A percentile compares a stretch with the other conserved stretches of the same genome.
phyloP scores from a whole-genome alignment of 2,329 filamentous ascomycete genomes.

The Arthrinium puccinioides region DNA sequence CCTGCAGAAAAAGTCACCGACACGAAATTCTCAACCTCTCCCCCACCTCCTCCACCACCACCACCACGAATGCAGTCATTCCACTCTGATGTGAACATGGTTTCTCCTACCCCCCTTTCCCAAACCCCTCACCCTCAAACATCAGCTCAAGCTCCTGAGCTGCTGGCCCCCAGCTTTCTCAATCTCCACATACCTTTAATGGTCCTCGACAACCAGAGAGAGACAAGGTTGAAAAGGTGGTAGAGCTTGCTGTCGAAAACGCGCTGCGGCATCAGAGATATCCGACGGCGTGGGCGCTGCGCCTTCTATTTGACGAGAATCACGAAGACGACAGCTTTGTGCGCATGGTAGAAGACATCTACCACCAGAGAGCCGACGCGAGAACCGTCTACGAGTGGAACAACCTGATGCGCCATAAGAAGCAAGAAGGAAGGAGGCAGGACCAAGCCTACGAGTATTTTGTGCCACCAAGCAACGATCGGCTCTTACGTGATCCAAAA shows the following conservation, averaged over 20 bases:
- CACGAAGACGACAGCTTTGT: slow-evolving; percentile 44
- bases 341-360: slow-evolving; percentile 50
- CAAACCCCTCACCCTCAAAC: too few species aligned
- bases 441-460: slow-evolving; percentile 48
- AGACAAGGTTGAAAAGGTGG: slow-evolving; percentile 41
- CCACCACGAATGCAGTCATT: too few species aligned
- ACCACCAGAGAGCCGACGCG: slow-evolving; percentile 46
- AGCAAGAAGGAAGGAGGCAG: slow-evolving; percentile 48
- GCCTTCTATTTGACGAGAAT: slow-evolving; percentile 53
- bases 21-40: too few species aligned
- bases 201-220: slow-evolving; percentile 24
- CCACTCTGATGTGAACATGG: too few species aligned
- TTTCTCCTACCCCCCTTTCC: too few species aligned
- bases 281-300: slow-evolving; percentile 55
- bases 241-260: slow-evolving; percentile 51
- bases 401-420: slow-evolving; percentile 43
- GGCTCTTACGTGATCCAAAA: slow-evolving; percentile 36
- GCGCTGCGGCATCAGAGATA: slow-evolving; percentile 50
- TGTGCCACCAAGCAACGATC: slow-evolving; percentile 36
- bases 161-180: too few species aligned
- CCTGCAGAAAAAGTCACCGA: too few species aligned
- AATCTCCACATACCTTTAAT: neutral
- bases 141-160: too few species aligned
- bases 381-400: slow-evolving; percentile 45
- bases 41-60: too few species aligned